These are phyloP conservation scores for Prosopis cineraria DNA, from an alignment of 306 rosid species.

Conservation along the genomic window DNA sequence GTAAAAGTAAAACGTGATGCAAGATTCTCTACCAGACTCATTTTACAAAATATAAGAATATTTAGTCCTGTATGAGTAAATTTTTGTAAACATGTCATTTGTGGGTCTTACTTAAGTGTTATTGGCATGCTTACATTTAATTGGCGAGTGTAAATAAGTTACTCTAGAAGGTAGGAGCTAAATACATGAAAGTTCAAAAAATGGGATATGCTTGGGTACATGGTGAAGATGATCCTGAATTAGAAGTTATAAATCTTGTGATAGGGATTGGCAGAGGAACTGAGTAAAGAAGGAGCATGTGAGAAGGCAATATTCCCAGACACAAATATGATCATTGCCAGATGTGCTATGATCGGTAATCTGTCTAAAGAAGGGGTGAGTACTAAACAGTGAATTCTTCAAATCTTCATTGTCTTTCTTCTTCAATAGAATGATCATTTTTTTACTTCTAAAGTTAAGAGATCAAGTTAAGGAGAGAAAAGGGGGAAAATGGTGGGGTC, in stretches of 20 bases:
- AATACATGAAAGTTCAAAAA: not conserved
- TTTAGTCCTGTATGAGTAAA: not conserved
- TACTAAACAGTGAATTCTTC: not conserved
- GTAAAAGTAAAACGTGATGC: conserved; percentile 49
- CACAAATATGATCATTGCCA: conserved; percentile 44
- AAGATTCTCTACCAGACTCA: not conserved
- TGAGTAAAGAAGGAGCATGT: conserved; percentile 89
- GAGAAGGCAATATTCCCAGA: conserved; percentile 89
- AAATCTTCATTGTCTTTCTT: not conserved
- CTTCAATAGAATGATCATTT: not conserved
- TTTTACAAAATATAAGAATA: not conserved
- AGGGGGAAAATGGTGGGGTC: not conserved
- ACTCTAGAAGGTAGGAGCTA: not conserved
- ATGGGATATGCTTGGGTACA: not conserved
- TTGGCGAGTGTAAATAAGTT: not conserved
- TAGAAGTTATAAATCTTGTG: not conserved
- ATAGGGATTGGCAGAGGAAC: conserved; percentile 81
- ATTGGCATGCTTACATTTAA: not conserved
- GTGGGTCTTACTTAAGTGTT: not conserved
- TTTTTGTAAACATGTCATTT: not conserved
- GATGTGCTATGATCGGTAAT: conserved; percentile 81
- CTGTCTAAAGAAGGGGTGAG: conserved; percentile 78
- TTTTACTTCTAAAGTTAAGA: not conserved
- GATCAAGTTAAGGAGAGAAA: not conserved
- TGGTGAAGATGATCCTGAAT: conserved; percentile 4